Conservation (phyloP, 441 rosid genomes). For the Arabidopsis hybrid region DNA sequence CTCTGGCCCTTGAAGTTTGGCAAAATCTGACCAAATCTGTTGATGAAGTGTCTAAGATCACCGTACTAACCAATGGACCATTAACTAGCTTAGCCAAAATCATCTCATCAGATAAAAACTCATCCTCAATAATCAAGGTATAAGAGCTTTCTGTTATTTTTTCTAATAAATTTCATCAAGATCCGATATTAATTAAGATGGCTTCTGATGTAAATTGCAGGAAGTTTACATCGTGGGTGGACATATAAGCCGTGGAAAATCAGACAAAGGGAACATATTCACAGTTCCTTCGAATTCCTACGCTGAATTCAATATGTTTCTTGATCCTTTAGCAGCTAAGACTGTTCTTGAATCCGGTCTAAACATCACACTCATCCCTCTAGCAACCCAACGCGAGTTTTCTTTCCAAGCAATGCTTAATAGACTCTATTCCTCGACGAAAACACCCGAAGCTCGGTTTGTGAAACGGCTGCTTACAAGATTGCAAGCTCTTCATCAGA, state of each 20-base stretch:
- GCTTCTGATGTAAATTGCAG: constrained; percentile 48
- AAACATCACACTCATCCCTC: constrained; percentile 76
- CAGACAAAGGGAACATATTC: constrained; percentile 69
- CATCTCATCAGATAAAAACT: constrained; percentile 47
- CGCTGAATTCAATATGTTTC: constrained; percentile 84
- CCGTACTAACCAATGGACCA: constrained; percentile 82
- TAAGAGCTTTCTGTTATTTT: constrained; percentile 20
- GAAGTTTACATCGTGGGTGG: constrained; percentile 85
- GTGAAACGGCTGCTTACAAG: constrained; percentile 57
- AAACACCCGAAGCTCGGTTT: constrained; percentile 70
- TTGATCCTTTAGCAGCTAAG: constrained; percentile 85
- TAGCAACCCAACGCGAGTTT: constrained; percentile 59
- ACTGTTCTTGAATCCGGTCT: constrained; percentile 67
- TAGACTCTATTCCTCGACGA: constrained; percentile 38
- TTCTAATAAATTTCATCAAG: neutral
- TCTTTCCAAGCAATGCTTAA: constrained; percentile 52
- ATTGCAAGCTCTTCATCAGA: constrained; percentile 56
- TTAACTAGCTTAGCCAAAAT: constrained; percentile 81
- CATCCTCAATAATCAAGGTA: constrained; percentile 64
- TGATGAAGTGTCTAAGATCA: constrained; percentile 60
- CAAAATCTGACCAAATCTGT: constrained; percentile 47
- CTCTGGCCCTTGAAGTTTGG: constrained; percentile 81
- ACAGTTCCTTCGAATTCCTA: constrained; percentile 55
- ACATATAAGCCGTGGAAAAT: constrained; percentile 51
- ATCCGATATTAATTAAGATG: neutral